Percentiles rank a stretch among this genome's conserved stretches.
Evolutionary conservation across 345 rosid genomes (phyloP).

Genomic region (Barbarea vulgaris): DNA sequence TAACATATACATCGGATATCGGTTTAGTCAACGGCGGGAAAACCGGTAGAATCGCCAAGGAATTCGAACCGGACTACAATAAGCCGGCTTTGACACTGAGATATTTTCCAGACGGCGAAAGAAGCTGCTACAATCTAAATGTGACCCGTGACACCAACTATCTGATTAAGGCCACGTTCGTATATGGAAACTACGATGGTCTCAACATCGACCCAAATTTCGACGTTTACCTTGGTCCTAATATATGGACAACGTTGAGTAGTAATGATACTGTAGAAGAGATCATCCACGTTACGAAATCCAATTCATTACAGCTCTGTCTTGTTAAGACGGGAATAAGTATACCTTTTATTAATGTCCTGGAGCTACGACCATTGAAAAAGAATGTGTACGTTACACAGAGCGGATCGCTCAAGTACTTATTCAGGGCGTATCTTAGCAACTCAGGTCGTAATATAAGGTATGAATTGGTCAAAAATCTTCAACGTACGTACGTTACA

Average conservation of each 20-base stretch:
- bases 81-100: slow-evolving; percentile 18
- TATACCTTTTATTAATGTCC: slow-evolving; percentile 32
- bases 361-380: slow-evolving; percentile 19
- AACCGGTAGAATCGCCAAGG: neutral
- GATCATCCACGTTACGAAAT: slow-evolving; percentile 23
- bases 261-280: slow-evolving; percentile 10
- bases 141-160: slow-evolving; percentile 33
- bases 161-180: slow-evolving; percentile 40
- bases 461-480: neutral
- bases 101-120: slow-evolving; percentile 46
- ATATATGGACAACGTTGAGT: slow-evolving; percentile 38
- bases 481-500: neutral
- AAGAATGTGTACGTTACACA: neutral
- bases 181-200: slow-evolving; percentile 47
- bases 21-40: slow-evolving; percentile 30
- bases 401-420: slow-evolving; percentile 19
- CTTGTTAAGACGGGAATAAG: slow-evolving; percentile 45
- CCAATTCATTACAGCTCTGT: slow-evolving; percentile 31
- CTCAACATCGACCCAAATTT: slow-evolving; percentile 23
- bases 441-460: slow-evolving; percentile 14
- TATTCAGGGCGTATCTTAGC: slow-evolving; percentile 23
- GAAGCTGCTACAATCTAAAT: slow-evolving; percentile 44
- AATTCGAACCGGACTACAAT: neutral
- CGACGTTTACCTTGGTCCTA: slow-evolving; percentile 39
- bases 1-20: slow-evolving; percentile 44